Evolutionary conservation across 2,329 filamentous ascomycete species (phyloP).

Genomic region (Sclerotinia nivalis): DNA sequence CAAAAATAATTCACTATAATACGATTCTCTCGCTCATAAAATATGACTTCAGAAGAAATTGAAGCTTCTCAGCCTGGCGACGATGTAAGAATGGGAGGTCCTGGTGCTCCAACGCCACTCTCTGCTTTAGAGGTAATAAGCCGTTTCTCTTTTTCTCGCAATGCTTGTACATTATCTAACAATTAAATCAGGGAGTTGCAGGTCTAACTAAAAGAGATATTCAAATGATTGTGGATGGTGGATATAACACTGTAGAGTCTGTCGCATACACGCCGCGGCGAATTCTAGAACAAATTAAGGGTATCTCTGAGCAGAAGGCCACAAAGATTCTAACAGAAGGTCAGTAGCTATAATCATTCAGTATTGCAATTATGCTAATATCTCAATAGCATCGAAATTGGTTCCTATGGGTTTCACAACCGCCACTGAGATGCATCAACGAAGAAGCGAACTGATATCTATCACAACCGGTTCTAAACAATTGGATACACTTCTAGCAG

Average conservation of each 20-base stretch:
- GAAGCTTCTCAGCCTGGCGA: constrained; percentile 73
- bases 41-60: constrained; percentile 41
- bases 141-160: constrained; percentile 1
- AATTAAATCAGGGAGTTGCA: constrained; percentile 67
- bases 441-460: constrained; percentile 93
- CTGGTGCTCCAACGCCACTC: constrained; percentile 91
- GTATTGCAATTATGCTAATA: constrained; percentile 11
- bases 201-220: constrained; percentile 95
- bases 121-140: constrained; percentile 78
- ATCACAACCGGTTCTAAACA: constrained; percentile 98
- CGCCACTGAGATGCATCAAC: constrained; percentile 97
- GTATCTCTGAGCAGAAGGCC: constrained; percentile 96
- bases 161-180: neutral
- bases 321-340: constrained; percentile 88
- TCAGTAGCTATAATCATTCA: constrained; percentile 42
- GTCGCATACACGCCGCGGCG: constrained; percentile 89
- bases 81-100: constrained; percentile 72
- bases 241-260: constrained; percentile 92
- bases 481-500: constrained; percentile 89
- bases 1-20: neutral
- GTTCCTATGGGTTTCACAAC: constrained; percentile 99
- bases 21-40: neutral
- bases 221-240: constrained; percentile 86
- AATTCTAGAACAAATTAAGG: constrained; percentile 90
- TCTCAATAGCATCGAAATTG: constrained; percentile 75